Base-by-base conservation (phyloP, 352 stramenopile species). In the Phytophthora hybrid region DNA sequence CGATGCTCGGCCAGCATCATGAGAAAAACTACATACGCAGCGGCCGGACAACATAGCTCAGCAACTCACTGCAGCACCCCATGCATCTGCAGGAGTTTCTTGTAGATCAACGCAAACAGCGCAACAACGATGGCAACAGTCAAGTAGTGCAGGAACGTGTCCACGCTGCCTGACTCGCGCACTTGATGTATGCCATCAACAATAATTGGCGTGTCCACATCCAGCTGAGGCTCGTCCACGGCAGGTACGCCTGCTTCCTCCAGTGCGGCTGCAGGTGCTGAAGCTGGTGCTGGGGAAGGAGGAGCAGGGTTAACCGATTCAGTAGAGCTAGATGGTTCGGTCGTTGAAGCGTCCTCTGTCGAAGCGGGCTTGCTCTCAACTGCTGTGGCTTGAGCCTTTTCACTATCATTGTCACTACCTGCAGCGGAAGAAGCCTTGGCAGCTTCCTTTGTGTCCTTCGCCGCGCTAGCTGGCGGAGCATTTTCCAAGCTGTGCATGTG, bases 1-100 rank as follows among this genome's bases (percentile, higher is more conserved):
- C 16, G 14, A 19, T 19, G 16, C n/a, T 49, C 41, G 41, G 16
- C 41, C n/a, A 49, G 41, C 14, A 49, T 14, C 41, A 49, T 19
- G 34, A 13, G 34, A 41, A 41, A 41, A 41, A 41, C 11, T 41
- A 41, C 34, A 41, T 41, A 19, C 41, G 41, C 41, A 19, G 14
- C 14, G 41, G 16, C 41, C 41, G 41, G 14, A 49, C 41, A 49
- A 19, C 14, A 49, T n/a, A 49, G 14, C 13, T 19, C 46, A 51
- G 37, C 6, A 71, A 39, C 49, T 70, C 69, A 82, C 58, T 89
- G 82, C 9, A 93, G 54, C 16, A 93, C 67, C 39, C 88, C 88
- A 39, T 95, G 83, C 68, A 85, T 80, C 67, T 95, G 87, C 29
- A 95, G 72, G n/a, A 95, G 73, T 63, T 92, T 92, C 70, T 91